Conservation (phyloP, 208 protist genomes). For the Strigomonas galati region DNA sequence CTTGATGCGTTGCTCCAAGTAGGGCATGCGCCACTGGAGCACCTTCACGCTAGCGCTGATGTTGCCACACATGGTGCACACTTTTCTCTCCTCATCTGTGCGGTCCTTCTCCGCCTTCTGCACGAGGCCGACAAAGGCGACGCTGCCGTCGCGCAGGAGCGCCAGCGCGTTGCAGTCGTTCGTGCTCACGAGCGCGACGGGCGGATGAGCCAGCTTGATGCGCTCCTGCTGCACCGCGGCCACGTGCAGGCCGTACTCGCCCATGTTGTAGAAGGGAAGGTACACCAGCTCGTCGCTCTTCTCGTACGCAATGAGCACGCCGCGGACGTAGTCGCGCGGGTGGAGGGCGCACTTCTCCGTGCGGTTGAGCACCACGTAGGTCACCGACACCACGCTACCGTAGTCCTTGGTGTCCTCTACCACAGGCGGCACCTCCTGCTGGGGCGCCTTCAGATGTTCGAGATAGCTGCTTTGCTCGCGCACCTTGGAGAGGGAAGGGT, state of each 20-base stretch:
- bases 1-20: conserved; percentile 36
- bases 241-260: conserved; percentile 31
- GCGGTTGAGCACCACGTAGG: conserved; percentile 32
- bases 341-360: conserved; percentile 26
- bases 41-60: conserved; percentile 22
- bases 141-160: conserved; percentile 44
- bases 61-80: conserved; percentile 36
- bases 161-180: conserved; percentile 46
- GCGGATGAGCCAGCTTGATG: conserved; percentile 27
- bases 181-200: conserved; percentile 40
- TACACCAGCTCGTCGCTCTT: conserved; percentile 43
- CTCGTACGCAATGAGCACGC: conserved; percentile 69
- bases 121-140: conserved; percentile 39
- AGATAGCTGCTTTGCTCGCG: conserved; percentile 2
- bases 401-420: conserved; percentile 8
- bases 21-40: conserved; percentile 25
- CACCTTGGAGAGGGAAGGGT: conserved; percentile 12
- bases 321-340: conserved; percentile 42
- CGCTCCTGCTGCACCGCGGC: conserved; percentile 18
- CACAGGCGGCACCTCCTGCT: conserved; percentile 2
- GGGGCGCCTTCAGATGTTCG: neutral
- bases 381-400: conserved; percentile 55
- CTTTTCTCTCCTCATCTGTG: conserved; percentile 17
- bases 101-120: conserved; percentile 10
- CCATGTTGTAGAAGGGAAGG: conserved; percentile 42